Percentiles rank a stretch among this genome's conserved stretches.
These are phyloP conservation scores for Starmerella bombi DNA, from an alignment of 805 yeast genomes.

Conservation along the genomic window DNA sequence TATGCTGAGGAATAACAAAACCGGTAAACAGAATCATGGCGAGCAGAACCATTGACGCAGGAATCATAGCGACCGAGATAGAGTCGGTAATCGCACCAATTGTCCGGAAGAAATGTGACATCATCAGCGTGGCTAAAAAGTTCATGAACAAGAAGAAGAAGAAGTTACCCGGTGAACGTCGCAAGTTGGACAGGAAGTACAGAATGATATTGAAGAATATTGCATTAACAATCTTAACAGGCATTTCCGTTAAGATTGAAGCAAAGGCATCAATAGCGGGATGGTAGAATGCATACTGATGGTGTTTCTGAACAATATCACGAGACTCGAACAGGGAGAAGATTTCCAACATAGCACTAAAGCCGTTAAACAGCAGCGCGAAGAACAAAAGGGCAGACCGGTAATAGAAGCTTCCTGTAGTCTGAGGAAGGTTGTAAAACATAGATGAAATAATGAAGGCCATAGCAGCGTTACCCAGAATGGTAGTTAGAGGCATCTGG, in stretches of 20 bases:
- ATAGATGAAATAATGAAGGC: conserved; percentile 54
- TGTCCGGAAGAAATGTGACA: conserved; percentile 41
- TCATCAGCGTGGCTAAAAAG: conserved; percentile 33
- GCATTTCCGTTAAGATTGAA: conserved; percentile 46
- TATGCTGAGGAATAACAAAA: conserved; percentile 42
- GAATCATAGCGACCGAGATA: conserved; percentile 44
- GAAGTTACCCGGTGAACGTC: conserved; percentile 39
- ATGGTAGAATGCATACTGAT: conserved; percentile 54
- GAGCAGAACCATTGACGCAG: conserved; percentile 44
- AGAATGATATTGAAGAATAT: conserved; percentile 36
- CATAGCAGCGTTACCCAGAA: conserved; percentile 39
- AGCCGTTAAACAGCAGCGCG: conserved; percentile 46
- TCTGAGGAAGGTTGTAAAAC: conserved; percentile 36
- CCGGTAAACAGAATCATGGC: conserved; percentile 49
- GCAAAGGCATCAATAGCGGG: conserved; percentile 66
- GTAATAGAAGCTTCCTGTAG: conserved; percentile 46
- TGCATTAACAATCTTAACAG: conserved; percentile 40
- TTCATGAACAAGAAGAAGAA: conserved; percentile 39
- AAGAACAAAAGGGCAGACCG: conserved; percentile 55
- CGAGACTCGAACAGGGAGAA: conserved; percentile 37
- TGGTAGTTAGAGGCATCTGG: conserved; percentile 35
- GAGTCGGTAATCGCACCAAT: conserved; percentile 40
- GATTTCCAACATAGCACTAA: conserved; percentile 46
- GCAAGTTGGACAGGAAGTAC: conserved; percentile 45
- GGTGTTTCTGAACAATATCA: conserved; percentile 56